Percentiles rank a stretch among this genome's conserved stretches.
These are phyloP conservation scores for Leccinum imitatum DNA, from an alignment of 768 basidiomycete species.

Conservation along the genomic window DNA sequence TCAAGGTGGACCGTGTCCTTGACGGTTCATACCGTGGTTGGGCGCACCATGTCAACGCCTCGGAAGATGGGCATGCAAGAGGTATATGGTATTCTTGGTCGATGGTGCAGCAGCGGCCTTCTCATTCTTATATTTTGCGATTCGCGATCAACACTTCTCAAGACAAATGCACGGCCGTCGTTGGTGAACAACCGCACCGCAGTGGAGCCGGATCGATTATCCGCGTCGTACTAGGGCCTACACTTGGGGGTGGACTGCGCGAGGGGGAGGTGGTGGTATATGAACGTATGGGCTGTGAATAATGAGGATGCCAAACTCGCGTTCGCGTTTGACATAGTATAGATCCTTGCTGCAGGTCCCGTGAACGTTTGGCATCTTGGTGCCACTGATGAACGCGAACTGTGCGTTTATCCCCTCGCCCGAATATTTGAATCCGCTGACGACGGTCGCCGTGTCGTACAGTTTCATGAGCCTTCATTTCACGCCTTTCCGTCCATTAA, in stretches of 20 bases:
- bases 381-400: neutral
- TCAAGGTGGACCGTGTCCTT: neutral
- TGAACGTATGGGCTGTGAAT: neutral
- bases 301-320: neutral
- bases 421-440: no score
- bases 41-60: neutral
- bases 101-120: no score
- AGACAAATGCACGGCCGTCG: neutral
- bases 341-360: neutral
- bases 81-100: neutral
- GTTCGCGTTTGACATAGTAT: neutral
- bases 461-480: no score
- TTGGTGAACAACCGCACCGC: neutral
- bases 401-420: neutral
- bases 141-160: neutral
- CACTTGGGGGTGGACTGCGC: neutral
- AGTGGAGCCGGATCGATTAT: neutral
- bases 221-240: neutral
- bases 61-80: slow-evolving; percentile 3
- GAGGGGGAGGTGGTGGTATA: neutral
- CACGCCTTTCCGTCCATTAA: no score
- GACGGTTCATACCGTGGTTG: neutral
- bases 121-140: neutral
- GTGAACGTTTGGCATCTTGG: neutral
- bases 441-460: no score